Evolutionary conservation across 768 basidiomycete genomes (phyloP).

Genomic region (Symmetrospora coprosmae): DNA sequence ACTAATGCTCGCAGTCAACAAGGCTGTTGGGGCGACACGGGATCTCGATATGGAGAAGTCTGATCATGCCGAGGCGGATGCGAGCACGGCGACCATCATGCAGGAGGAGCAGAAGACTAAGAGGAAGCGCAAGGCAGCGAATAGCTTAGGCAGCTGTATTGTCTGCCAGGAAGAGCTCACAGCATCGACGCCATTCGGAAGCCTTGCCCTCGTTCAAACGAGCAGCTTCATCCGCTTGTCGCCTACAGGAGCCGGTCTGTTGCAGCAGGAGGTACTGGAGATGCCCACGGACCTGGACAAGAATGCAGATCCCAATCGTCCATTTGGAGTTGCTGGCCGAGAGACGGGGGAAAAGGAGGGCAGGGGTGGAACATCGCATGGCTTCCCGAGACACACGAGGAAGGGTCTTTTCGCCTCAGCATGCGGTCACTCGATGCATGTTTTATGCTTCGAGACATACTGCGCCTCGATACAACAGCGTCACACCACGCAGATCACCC

Average conservation of each 20-base stretch:
- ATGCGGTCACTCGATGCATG: slow-evolving; percentile 94
- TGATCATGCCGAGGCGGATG: too few species aligned
- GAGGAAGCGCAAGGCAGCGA: slow-evolving; percentile 43
- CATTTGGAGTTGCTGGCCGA: slow-evolving; percentile 25
- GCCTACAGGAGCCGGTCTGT: slow-evolving; percentile 40
- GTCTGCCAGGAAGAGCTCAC: slow-evolving; percentile 93
- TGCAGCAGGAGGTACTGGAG: slow-evolving; percentile 58
- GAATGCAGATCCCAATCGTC: slow-evolving; percentile 23
- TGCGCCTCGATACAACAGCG: slow-evolving; percentile 71
- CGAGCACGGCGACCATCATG: slow-evolving; percentile 39
- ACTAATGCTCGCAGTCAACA: too few species aligned
- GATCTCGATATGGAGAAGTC: too few species aligned
- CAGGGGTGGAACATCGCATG: neutral
- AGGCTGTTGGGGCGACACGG: too few species aligned
- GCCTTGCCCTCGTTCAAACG: slow-evolving; percentile 72
- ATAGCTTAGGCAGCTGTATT: slow-evolving; percentile 64
- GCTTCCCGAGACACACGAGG: slow-evolving; percentile 26
- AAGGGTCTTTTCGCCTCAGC: slow-evolving; percentile 56
- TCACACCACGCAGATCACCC: slow-evolving; percentile 70
- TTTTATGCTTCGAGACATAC: slow-evolving; percentile 84
- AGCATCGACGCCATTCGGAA: slow-evolving; percentile 58
- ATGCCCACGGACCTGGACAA: slow-evolving; percentile 55
- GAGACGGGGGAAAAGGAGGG: slow-evolving; percentile 17
- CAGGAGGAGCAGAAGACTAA: slow-evolving; percentile 26
- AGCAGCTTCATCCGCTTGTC: slow-evolving; percentile 67